phyloP scores from a whole-genome alignment of 352 stramenopile species.

The Bremia lactucae region DNA sequence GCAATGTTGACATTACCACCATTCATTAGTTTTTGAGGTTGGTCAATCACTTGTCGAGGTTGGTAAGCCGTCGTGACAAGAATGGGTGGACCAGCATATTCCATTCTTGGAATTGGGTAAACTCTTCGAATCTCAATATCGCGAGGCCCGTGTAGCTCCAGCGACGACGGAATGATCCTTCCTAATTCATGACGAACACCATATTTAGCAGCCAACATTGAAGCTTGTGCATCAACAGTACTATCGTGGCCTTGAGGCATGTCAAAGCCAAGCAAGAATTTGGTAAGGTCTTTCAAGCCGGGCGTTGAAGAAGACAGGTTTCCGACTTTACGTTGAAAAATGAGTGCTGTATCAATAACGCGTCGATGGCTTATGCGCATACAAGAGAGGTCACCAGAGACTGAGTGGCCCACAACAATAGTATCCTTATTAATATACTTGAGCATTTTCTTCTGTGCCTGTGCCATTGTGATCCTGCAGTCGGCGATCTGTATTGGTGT shows the following conservation, averaged over 20 bases:
- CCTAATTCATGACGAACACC: constrained; percentile 41
- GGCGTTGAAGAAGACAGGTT: constrained; percentile 31
- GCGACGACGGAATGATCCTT: constrained; percentile 49
- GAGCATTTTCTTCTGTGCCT: constrained; percentile 75
- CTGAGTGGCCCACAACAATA: constrained; percentile 75
- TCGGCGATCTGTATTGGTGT: constrained; percentile 50
- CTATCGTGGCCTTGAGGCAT: constrained; percentile 82
- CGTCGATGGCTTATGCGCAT: constrained; percentile 65
- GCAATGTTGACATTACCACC: constrained; percentile 24
- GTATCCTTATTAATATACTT: constrained; percentile 78
- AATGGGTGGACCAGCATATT: constrained; percentile 28
- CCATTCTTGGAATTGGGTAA: not conserved
- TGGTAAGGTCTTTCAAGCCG: constrained; percentile 65
- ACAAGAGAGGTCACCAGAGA: constrained; percentile 63
- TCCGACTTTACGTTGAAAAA: constrained; percentile 53
- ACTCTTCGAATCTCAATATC: constrained; percentile 3
- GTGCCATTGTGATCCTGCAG: constrained; percentile 62
- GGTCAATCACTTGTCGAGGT: constrained; percentile 3
- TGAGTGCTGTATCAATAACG: constrained; percentile 77
- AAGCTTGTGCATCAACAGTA: constrained; percentile 76
- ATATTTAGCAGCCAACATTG: constrained; percentile 82
- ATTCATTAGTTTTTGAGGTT: constrained; percentile 14
- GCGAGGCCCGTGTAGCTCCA: constrained; percentile 52
- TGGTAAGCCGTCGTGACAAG: constrained; percentile 37
- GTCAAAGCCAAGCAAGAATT: constrained; percentile 71